Evolutionary conservation across 2,329 filamentous ascomycete species (phyloP), one percentile per base, ranked within the genome.

Genomic region (Neonectria sp.): DNA sequence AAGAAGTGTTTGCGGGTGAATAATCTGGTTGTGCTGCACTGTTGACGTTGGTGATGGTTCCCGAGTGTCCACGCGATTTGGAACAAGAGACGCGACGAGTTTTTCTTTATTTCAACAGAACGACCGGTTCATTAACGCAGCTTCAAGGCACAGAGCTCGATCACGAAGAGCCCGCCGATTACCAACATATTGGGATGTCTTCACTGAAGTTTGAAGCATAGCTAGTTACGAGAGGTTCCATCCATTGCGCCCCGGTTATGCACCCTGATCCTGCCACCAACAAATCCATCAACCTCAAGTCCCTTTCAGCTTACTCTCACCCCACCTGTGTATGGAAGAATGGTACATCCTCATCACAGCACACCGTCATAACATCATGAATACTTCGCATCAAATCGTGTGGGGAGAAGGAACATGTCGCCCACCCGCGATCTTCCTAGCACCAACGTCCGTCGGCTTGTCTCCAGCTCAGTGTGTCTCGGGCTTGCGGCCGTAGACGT

Each of bases 1-100:
- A 89, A 89, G 86, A 86, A 35, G 35, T 11, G 7, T 31, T 33
- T 9, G n/a, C 21, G 21, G 21, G 21, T 21, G 21, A 21, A 2
- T 21, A 21, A 21, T 2, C 2, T 21, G 21, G 21, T 21, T 21
- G 21, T 21, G 21, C 21, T 21, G 2, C 21, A 21, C 21, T 21
- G 21, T 21, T 21, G 21, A 21, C 21, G 21, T 21, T 1, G 21
- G 21, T 21, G 21, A 21, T 2, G 21, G 21, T 21, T 21, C 21
- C 21, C 21, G 21, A 21, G 21, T 21, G 21, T 2, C 21, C 21
- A 21, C 21, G 21, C 21, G 21, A 21, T 21, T 21, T 21, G 21
- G 21, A 21, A 21, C 21, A 2, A 21, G 21, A 21, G 21, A 21
- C 21, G 21, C 21, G 21, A 21, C 21, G 21, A 2, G 21, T 21